These are phyloP conservation scores for Fusarium haematococcum DNA, from an alignment of 2,329 filamentous ascomycete species.

Conservation along the genomic window DNA sequence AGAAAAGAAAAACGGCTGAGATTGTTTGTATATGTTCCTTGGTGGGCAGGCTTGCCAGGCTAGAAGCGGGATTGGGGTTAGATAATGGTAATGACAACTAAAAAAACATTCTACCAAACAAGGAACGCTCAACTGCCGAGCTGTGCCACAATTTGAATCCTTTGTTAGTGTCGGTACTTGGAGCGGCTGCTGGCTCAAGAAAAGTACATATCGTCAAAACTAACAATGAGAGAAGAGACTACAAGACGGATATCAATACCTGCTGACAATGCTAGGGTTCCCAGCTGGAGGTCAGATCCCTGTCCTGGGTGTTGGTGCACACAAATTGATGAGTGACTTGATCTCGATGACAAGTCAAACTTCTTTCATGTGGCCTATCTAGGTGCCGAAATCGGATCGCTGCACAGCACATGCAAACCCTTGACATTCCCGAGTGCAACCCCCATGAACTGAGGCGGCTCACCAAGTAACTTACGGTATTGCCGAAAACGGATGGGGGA, in stretches of 20 bases:
- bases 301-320: neutral
- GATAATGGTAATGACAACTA: slow-evolving; percentile 33
- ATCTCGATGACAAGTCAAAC: neutral
- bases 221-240: neutral
- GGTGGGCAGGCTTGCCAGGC: slow-evolving; percentile 20
- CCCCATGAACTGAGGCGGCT: slow-evolving; percentile 1
- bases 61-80: slow-evolving; percentile 29
- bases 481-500: slow-evolving; percentile 18
- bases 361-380: neutral
- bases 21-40: slow-evolving; percentile 9
- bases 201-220: neutral
- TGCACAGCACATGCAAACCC: slow-evolving; percentile 11
- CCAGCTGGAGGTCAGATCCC: neutral
- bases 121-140: neutral
- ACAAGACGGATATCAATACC: neutral
- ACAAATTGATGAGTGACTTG: neutral
- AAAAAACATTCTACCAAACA: neutral
- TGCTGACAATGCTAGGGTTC: neutral
- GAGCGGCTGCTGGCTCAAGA: neutral
- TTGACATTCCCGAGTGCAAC: slow-evolving; percentile 33
- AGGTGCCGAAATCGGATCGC: slow-evolving; percentile 18
- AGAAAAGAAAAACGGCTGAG: slow-evolving; percentile 6
- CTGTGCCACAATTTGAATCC: slow-evolving; percentile 2
- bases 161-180: neutral
- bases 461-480: slow-evolving; percentile 17